Conservation (phyloP, 1,284 basidiomycete species). For the Boletus hoseneyae region DNA sequence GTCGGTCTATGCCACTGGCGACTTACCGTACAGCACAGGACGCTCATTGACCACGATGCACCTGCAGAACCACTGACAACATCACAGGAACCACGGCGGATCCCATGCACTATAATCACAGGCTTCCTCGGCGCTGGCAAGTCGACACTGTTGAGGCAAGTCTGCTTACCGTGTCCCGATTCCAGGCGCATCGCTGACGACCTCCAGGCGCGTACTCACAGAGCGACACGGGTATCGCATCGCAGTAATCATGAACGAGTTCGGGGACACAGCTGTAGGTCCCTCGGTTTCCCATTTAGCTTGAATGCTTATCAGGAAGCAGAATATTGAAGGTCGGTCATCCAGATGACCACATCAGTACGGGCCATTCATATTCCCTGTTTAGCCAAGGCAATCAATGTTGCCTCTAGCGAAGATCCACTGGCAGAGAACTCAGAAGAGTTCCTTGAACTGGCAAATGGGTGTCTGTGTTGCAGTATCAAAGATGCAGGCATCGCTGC, state of each 20-base stretch:
- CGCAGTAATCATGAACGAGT: slow-evolving; percentile 97
- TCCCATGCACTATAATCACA: slow-evolving; percentile 87
- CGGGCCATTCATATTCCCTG: slow-evolving; percentile 5
- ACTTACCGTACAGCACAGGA: slow-evolving; percentile 19
- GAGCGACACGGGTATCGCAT: slow-evolving; percentile 91
- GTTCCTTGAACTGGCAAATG: slow-evolving; percentile 87
- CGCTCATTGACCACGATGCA: slow-evolving; percentile 43
- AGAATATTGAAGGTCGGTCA: slow-evolving; percentile 64
- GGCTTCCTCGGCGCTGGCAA: slow-evolving; percentile 93
- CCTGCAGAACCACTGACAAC: neutral
- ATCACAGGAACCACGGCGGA: slow-evolving; percentile 33
- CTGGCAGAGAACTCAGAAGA: slow-evolving; percentile 66
- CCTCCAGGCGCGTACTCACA: slow-evolving; percentile 77
- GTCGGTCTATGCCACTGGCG: neutral
- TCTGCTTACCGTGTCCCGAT: slow-evolving; percentile 6
- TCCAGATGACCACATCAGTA: slow-evolving; percentile 34
- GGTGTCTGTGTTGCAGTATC: slow-evolving; percentile 92
- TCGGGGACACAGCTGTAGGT: slow-evolving; percentile 78
- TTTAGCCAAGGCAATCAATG: slow-evolving; percentile 71
- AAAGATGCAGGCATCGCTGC: slow-evolving; percentile 89
- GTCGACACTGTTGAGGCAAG: slow-evolving; percentile 78
- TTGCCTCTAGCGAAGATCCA: slow-evolving; percentile 66
- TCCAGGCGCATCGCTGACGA: neutral
- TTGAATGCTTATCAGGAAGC: slow-evolving; percentile 12
- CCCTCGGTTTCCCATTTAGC: slow-evolving; percentile 2